Conservation (phyloP, 2,329 filamentous ascomycete species). For the Nemania bipapillata region DNA sequence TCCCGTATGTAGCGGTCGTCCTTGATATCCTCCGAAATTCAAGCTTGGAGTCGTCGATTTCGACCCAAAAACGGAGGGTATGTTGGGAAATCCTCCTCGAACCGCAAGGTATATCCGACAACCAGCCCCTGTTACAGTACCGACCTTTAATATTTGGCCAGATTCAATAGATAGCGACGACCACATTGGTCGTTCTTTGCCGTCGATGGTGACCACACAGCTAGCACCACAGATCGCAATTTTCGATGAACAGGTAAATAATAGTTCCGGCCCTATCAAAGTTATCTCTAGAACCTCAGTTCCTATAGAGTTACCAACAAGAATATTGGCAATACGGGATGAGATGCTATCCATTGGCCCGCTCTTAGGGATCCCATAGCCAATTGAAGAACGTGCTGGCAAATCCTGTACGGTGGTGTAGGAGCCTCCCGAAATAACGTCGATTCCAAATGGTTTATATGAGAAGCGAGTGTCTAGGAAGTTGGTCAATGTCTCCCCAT, state of each 20-base stretch:
- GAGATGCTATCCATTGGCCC: slow-evolving; percentile 31
- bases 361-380: slow-evolving; percentile 21
- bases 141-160: slow-evolving; percentile 20
- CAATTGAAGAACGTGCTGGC: slow-evolving; percentile 15
- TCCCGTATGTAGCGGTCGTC: slow-evolving; percentile 10
- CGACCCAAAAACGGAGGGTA: slow-evolving; percentile 22
- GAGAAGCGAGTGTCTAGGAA: slow-evolving; percentile 22
- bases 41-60: slow-evolving; percentile 24
- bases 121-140: slow-evolving; percentile 9
- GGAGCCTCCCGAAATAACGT: slow-evolving; percentile 20
- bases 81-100: slow-evolving; percentile 24
- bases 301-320: slow-evolving; percentile 13
- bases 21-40: slow-evolving; percentile 18
- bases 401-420: slow-evolving; percentile 29
- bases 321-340: slow-evolving; percentile 21
- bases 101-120: slow-evolving; percentile 31
- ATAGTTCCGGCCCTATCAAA: slow-evolving; percentile 20
- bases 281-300: slow-evolving; percentile 22
- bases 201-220: slow-evolving; percentile 12
- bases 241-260: slow-evolving; percentile 14
- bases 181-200: neutral
- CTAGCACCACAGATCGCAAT: slow-evolving; percentile 19
- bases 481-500: slow-evolving; percentile 9
- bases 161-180: slow-evolving; percentile 9
- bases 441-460: slow-evolving; percentile 14